Conservation (phyloP, 345 rosid genomes). For the Rhodomyrtus tomentosa region DNA sequence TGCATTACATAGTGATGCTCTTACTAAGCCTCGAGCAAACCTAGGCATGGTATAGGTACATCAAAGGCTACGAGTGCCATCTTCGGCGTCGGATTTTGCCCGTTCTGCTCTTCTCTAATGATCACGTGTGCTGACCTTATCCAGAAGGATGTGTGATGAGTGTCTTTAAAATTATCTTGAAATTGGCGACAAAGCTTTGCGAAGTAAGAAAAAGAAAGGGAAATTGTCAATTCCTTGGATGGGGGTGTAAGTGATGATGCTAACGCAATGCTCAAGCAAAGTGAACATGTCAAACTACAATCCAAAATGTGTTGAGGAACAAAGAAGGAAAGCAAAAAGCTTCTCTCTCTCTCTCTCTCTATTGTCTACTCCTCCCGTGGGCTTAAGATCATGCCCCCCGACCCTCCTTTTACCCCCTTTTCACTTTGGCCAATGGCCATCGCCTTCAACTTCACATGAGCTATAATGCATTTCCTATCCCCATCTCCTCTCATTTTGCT, state of each 20-base stretch:
- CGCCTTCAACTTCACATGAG: not conserved
- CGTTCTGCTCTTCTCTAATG: accelerated
- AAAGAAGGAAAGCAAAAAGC: conserved; percentile 7
- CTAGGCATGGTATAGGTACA: not conserved
- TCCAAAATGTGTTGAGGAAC: not conserved
- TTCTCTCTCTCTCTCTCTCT: not conserved
- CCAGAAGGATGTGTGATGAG: not conserved
- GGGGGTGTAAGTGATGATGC: not conserved
- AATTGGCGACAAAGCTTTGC: not conserved
- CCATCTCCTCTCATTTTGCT: not conserved
- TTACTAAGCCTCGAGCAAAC: not conserved
- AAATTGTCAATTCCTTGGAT: not conserved
- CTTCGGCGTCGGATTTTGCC: not conserved
- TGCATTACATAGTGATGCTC: not conserved
- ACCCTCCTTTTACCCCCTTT: not conserved
- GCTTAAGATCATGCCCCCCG: not conserved
- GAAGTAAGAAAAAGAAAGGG: not conserved
- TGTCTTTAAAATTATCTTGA: not conserved
- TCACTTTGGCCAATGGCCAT: not conserved
- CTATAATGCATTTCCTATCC: not conserved
- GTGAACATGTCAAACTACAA: not conserved
- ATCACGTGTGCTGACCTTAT: not conserved
- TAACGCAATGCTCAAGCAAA: not conserved
- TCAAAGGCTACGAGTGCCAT: not conserved
- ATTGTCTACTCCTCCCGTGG: not conserved